Evolutionary conservation across 2,329 filamentous ascomycete species (phyloP).

Genomic region (Penicillium sp.): DNA sequence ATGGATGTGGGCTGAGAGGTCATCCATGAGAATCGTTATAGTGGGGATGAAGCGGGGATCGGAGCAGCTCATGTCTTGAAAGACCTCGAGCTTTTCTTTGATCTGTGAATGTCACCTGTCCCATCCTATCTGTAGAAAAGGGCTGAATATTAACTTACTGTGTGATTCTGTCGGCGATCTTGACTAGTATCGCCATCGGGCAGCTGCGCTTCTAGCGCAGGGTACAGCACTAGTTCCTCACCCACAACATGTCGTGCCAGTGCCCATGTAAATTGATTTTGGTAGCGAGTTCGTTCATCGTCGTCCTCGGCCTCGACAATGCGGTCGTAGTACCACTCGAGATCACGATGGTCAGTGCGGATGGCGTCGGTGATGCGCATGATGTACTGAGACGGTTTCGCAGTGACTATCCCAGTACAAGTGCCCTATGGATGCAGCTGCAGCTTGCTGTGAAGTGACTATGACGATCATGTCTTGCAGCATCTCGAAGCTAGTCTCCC

Average conservation of each 20-base stretch:
- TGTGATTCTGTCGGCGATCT: constrained; percentile 48
- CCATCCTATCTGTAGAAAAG: background rate
- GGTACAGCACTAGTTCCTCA: constrained; percentile 54
- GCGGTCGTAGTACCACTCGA: constrained; percentile 44
- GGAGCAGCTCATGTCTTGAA: constrained; percentile 45
- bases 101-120: constrained; percentile 36
- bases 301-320: constrained; percentile 40
- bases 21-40: constrained; percentile 43
- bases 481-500: background rate
- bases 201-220: constrained; percentile 50
- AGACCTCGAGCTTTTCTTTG: constrained; percentile 49
- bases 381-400: background rate
- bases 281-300: constrained; percentile 44
- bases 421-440: background rate
- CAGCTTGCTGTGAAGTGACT: background rate
- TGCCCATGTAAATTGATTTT: constrained; percentile 53
- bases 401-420: background rate
- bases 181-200: constrained; percentile 47
- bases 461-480: constrained; percentile 2
- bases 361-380: constrained; percentile 39
- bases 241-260: constrained; percentile 50
- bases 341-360: constrained; percentile 40
- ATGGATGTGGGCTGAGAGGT: constrained; percentile 47
- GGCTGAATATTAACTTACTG: constrained; percentile 25
- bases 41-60: constrained; percentile 44